Base-by-base conservation (phyloP, 441 rosid genomes). In the Lagerstroemia fauriei region DNA sequence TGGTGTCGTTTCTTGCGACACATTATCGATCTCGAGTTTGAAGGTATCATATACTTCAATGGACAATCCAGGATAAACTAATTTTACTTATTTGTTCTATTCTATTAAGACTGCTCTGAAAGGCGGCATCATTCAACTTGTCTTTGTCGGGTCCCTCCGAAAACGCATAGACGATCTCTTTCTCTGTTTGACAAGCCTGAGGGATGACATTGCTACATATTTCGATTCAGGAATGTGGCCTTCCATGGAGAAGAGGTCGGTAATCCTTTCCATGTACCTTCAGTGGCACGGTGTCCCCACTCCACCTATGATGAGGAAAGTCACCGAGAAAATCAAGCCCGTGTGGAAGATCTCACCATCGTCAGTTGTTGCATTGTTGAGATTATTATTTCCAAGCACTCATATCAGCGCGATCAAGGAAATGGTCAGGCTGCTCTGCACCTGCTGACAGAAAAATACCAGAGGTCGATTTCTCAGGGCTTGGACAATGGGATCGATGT, bases 251-350 rank as follows among this genome's bases (percentile, higher is more conserved):
- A 90, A 85, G 82, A 88, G 86, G 51, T 77, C 84, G 32, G 74
- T 88, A 56, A 84, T 92, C 70, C 93, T 94, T 76, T 91, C 98
- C 47, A 92, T 98, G 99, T 93, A 95, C 88, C 90, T 97, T 31
- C 93, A 90, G 84, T 94, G 97, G 99, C 92, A 85, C 76, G 89
- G 91, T 7, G 87, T 95, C 22, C 96, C 98, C 38, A 81, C 93
- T 78, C 90, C 95, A 9, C 84, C 91, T n/a, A 84, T 84, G 63
- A 87, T 92, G 80, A 87, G 89, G 89, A 84, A 85, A 77, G 87
- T 87, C 2, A 79, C 85, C 74, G 88, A 87, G 81, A 94, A 87
- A 87, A 80, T 93, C 73, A 92, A 92, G 80, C 85, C 90, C 56
- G 22, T n/a, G 32, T 88, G 82, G 88, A 80, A 34, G 44, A 72